Evolutionary conservation across 371 early-diverging fungal genomes (phyloP), one percentile per base, ranked within the genome.

Genomic region (Nosema granulosis): DNA sequence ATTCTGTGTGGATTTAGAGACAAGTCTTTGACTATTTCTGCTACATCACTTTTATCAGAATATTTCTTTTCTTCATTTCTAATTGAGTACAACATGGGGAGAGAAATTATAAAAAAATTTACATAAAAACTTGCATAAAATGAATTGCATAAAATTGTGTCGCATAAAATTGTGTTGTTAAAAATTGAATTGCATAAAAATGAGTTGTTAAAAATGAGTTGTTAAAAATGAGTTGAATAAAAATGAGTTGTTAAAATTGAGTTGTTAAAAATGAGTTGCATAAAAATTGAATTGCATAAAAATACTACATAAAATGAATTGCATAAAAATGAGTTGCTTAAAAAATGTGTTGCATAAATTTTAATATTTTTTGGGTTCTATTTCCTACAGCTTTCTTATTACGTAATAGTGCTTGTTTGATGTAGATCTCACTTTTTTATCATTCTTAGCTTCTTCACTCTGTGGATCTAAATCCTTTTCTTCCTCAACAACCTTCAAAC

Each of bases 11-110:
- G 35, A 26, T 54, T 49, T 38, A 72, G 71, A 28, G 52, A 26
- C 32, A 84, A 70, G 32, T 74, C 26, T 29, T 62, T 43, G 11
- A 79, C 16, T 0, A 86, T 18, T 20, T 62, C 77, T 0, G 63
- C 16, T 49, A 80, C 74, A 56, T 79, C 78, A 49, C 80, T 80
- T 56, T 24, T 58, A 43, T 37, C 78, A 54, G 69, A 54, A 56
- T 85, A 84, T 71, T 74, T 81, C 67, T 79, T 79, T 65, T 80
- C 72, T 77, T 80, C 82, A 34, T 78, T 74, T 11, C 74, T 69
- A 16, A 83, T 82, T 50, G 71, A 72, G 69, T 77, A 74, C 34
- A 75, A 83, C 78, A 75, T 79, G 18, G 50, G 35, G 43, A 58
- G 50, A 28, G 35, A 31, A 50, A 63, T 34, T 31, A 52, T 52